These are phyloP conservation scores for Rubroboletus satanas DNA, from an alignment of 768 basidiomycete genomes.

Conservation along the genomic window DNA sequence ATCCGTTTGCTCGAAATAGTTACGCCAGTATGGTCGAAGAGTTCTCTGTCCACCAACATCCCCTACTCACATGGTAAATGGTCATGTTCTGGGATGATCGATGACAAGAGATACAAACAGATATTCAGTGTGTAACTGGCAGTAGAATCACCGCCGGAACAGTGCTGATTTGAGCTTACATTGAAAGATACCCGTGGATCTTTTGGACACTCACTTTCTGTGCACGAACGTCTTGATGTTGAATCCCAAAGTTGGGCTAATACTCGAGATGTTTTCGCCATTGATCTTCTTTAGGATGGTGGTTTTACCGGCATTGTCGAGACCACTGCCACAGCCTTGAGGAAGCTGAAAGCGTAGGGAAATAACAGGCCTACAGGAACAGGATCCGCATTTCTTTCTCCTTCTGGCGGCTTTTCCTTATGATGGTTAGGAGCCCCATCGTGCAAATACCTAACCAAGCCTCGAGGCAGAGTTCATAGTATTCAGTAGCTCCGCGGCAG, in stretches of 20 bases:
- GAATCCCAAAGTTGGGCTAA: slow-evolving; percentile 95
- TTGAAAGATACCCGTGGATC: slow-evolving; percentile 15
- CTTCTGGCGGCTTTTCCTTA: slow-evolving; percentile 92
- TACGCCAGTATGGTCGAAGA: slow-evolving; percentile 95
- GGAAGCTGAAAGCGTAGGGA: slow-evolving; percentile 4
- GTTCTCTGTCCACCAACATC: slow-evolving; percentile 97
- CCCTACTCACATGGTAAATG: slow-evolving; percentile 82
- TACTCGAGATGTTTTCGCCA: slow-evolving; percentile 81
- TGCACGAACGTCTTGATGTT: slow-evolving; percentile 97
- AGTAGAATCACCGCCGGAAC: slow-evolving; percentile 26
- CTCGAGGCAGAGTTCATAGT: not conserved
- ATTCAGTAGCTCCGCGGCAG: slow-evolving; percentile 4
- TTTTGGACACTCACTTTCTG: slow-evolving; percentile 59
- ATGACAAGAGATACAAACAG: slow-evolving; percentile 28
- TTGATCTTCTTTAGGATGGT: slow-evolving; percentile 95
- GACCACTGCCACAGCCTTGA: slow-evolving; percentile 56
- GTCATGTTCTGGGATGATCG: slow-evolving; percentile 45
- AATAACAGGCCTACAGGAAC: slow-evolving; percentile 63
- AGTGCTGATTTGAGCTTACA: slow-evolving; percentile 16
- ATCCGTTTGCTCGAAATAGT: slow-evolving; percentile 99
- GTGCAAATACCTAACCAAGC: not conserved
- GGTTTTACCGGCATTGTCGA: slow-evolving; percentile 98
- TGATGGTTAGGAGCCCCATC: slow-evolving; percentile 96
- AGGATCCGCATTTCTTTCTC: slow-evolving; percentile 96
- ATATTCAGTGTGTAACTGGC: slow-evolving; percentile 43